Percentiles rank a stretch among this genome's conserved stretches.
Evolutionary conservation across 2,329 filamentous ascomycete genomes (phyloP).

Genomic region (Fusarium tjaetaba): DNA sequence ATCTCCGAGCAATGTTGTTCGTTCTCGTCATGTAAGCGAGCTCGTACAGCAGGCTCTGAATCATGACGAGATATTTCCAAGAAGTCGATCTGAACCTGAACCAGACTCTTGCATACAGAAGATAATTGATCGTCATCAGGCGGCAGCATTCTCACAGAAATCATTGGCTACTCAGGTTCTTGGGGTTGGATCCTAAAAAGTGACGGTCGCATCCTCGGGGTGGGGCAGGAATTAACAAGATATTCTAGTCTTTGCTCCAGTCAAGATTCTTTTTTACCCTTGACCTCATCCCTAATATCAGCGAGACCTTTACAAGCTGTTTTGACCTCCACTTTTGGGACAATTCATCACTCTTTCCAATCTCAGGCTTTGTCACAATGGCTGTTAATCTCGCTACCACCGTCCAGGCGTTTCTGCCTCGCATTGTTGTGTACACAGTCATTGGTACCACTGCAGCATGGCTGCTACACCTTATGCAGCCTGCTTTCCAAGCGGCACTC

Average conservation of each 20-base stretch:
- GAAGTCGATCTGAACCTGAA: not conserved
- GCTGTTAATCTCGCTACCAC: not conserved
- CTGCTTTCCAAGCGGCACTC: slow-evolving; percentile 15
- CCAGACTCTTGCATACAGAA: not conserved
- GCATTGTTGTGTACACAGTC: slow-evolving; percentile 3
- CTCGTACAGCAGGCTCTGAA: not conserved
- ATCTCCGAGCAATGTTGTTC: not conserved
- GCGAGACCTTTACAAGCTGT: not conserved
- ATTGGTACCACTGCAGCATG: slow-evolving; percentile 15
- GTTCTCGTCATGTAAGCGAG: not conserved
- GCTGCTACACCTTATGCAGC: slow-evolving; percentile 16
- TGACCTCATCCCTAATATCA: not conserved
- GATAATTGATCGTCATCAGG: not conserved
- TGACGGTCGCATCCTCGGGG: not conserved
- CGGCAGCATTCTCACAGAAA: not conserved
- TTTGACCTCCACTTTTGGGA: not conserved
- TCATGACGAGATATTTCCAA: not conserved
- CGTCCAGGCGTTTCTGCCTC: slow-evolving; percentile 1
- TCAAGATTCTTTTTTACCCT: not conserved
- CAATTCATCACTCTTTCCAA: not conserved
- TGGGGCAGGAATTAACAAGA: not conserved
- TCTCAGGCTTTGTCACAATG: not conserved
- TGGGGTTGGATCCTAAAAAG: not conserved
- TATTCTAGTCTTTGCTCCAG: not conserved
- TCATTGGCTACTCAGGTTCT: not conserved